These are phyloP conservation scores for Colletotrichum tropicale DNA, from an alignment of 2,329 filamentous ascomycete species.

Conservation along the genomic window DNA sequence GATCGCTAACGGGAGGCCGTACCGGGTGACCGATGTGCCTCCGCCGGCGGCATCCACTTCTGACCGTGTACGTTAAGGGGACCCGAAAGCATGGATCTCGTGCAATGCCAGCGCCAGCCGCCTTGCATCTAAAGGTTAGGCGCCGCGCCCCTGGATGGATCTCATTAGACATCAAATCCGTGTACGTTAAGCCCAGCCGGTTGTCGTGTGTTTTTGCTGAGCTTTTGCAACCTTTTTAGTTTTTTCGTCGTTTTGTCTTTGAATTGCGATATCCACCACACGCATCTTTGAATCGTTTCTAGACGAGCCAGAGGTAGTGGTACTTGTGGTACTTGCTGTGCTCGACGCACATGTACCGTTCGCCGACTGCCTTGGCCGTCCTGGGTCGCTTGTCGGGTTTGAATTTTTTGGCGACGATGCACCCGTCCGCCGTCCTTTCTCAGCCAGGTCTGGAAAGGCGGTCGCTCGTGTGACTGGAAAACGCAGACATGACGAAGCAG, in stretches of 20 bases:
- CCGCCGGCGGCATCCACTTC: constrained; percentile 10
- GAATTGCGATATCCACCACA: constrained; percentile 12
- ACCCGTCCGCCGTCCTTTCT: neutral
- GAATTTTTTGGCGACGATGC: neutral
- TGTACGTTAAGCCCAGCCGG: constrained; percentile 23
- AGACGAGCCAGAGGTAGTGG: neutral
- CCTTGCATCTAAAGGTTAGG: constrained; percentile 21
- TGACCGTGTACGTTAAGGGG: constrained; percentile 22
- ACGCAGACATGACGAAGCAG: constrained; percentile 3
- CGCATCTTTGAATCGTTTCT: neutral
- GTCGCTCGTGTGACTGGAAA: constrained; percentile 6
- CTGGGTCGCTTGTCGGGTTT: neutral
- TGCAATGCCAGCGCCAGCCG: constrained; percentile 12
- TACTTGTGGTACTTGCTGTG: constrained; percentile 4
- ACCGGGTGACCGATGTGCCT: constrained; percentile 18
- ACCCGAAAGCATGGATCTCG: constrained; percentile 21
- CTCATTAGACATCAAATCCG: constrained; percentile 22
- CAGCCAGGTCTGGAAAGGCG: neutral
- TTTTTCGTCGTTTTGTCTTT: constrained; percentile 2
- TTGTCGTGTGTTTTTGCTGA: constrained; percentile 7
- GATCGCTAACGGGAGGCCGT: constrained; percentile 20
- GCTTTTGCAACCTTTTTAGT: neutral
- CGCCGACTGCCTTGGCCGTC: neutral
- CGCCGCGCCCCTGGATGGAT: constrained; percentile 21
- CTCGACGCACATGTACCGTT: neutral